A percentile compares a stretch with the other conserved stretches of the same genome.
Conservation (phyloP, 768 basidiomycete species). For the Chalciporus sphaerocephalus region DNA sequence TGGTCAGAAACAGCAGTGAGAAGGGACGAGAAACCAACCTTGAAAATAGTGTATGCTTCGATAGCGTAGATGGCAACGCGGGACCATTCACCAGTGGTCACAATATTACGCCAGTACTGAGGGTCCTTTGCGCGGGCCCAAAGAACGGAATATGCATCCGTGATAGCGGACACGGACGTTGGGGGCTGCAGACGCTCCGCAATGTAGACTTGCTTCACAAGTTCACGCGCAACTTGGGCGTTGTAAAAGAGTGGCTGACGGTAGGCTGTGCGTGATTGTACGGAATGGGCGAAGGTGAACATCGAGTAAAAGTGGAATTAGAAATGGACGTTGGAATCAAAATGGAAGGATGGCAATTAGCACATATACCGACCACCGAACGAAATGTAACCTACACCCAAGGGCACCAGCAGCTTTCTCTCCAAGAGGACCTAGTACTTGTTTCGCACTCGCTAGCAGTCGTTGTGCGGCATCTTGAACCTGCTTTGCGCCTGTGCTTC, state of each 20-base stretch:
- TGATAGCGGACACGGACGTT: slow-evolving; percentile 47
- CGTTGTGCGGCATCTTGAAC: slow-evolving; percentile 67
- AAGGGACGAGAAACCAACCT: slow-evolving; percentile 41
- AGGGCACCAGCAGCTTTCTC: slow-evolving; percentile 56
- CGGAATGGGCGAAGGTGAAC: neutral
- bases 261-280: slow-evolving; percentile 47
- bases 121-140: slow-evolving; percentile 57
- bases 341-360: slow-evolving; percentile 4
- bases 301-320: neutral
- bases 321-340: neutral
- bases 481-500: slow-evolving; percentile 53
- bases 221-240: slow-evolving; percentile 67
- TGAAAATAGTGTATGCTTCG: slow-evolving; percentile 89
- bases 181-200: slow-evolving; percentile 65
- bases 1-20: neutral
- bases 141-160: slow-evolving; percentile 58
- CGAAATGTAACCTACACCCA: slow-evolving; percentile 39
- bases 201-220: slow-evolving; percentile 71
- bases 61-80: slow-evolving; percentile 70
- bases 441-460: slow-evolving; percentile 48
- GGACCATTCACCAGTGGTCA: slow-evolving; percentile 61
- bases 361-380: neutral
- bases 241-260: slow-evolving; percentile 77
- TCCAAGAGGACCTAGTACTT: slow-evolving; percentile 44
- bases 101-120: slow-evolving; percentile 57